Base-by-base conservation (phyloP, 768 basidiomycete species). In the Tylopilus felleus region DNA sequence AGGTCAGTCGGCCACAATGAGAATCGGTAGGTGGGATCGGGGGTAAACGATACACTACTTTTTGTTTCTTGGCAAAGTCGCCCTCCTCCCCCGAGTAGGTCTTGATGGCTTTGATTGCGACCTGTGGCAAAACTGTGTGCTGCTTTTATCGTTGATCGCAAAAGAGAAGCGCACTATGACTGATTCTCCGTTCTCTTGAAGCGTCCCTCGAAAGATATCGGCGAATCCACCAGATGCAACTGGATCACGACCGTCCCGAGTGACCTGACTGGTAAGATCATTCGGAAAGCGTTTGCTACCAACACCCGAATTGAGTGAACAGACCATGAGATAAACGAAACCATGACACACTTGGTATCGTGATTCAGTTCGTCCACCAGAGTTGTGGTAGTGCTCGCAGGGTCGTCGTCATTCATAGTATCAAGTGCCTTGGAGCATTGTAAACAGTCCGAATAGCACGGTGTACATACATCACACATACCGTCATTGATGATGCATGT, bases 201-300 rank as follows among this genome's bases (percentile, higher is more conserved):
- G 19, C 2, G 21, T 44, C 8, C 51, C 55, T 31, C 42, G 35
- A 17, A 48, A 56, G 1, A 52, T 56, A 27, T 52, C 55, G 10
- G 55, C 47, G 19, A 48, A 52, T 2, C 55, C 55, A 25, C 49
- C 55, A 9, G 39, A 47, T 47, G 55, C 49, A 4, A 51, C 33
- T 22, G 55, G 55, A 47, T 52, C 46, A 5, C 14, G 25, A 25
- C 40, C 22, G 3, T 52, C 36, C 3, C 46, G 41, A 43, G 43
- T 39, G 29, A 48, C 13, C 17, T 38, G 45, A 29, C 29, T 8
- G 6, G 55, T 56, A 35, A 56, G 40, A 33, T 53, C 47, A 2
- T 33, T 44, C 22, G 51, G 47, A 48, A 43, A 47, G 22, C 17
- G 48, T 23, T 45, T 50, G 9, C 48, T 38, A 25, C 36, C 23